phyloP scores from a whole-genome alignment of 306 rosid species.

The Corylus americana region DNA sequence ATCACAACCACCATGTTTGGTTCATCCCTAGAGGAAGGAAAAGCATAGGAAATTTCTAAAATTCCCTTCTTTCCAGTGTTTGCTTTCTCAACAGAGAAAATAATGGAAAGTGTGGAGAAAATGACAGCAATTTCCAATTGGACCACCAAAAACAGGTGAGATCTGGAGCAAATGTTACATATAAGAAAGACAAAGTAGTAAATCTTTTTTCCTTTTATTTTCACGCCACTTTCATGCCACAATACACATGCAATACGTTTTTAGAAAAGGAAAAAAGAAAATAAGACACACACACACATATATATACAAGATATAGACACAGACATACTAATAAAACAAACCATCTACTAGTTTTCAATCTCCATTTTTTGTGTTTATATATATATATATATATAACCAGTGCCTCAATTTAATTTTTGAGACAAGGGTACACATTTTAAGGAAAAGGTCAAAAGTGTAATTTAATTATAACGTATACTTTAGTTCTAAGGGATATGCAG shows the following conservation, averaged over 20 bases:
- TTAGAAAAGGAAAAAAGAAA: background rate
- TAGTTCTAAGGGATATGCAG: background rate
- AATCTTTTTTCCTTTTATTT: background rate
- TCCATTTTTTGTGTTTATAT: background rate
- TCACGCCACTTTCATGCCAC: background rate
- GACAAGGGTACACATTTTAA: background rate
- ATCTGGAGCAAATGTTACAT: background rate
- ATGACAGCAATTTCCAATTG: background rate
- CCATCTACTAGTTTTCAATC: background rate
- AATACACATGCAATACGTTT: background rate
- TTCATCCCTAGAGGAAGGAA: background rate
- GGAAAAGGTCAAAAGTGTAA: background rate
- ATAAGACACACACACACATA: background rate
- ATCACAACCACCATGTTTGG: background rate
- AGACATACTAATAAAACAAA: too few relatives aligned
- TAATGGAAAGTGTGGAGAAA: background rate
- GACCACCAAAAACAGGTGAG: background rate
- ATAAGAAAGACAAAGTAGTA: background rate
- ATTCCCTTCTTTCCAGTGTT: background rate
- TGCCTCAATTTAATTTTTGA: background rate
- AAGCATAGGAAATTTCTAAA: background rate
- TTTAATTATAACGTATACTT: background rate
- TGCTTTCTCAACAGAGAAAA: background rate
- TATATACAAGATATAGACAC: background rate
- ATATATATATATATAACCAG: background rate